Percentiles rank a stretch among this genome's conserved stretches.
Evolutionary conservation across 1,284 basidiomycete species (phyloP).

Genomic region (Sutorius eximius): DNA sequence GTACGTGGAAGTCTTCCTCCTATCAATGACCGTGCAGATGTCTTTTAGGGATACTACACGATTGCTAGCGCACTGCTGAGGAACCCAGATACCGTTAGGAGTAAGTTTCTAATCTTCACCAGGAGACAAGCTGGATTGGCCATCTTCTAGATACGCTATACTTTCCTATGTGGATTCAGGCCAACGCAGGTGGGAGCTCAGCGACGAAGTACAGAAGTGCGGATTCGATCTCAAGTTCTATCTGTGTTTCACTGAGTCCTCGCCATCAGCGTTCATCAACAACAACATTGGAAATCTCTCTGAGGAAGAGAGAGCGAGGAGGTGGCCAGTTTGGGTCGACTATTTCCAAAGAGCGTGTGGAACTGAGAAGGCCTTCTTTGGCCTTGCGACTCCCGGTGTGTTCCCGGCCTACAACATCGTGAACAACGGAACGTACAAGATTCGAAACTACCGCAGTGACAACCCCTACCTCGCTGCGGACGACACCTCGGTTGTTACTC

Average conservation of each 20-base stretch:
- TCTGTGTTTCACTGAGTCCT: not conserved
- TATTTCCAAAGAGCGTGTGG: conserved; percentile 5
- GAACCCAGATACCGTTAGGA: conserved; percentile 4
- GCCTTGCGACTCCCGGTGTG: not conserved
- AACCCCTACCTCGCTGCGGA: not conserved
- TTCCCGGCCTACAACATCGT: conserved; percentile 7
- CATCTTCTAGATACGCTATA: conserved; percentile 7
- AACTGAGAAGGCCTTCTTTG: conserved; percentile 8
- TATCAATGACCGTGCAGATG: not conserved
- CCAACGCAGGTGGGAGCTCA: not conserved
- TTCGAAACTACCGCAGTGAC: conserved; percentile 8
- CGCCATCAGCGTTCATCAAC: conserved; percentile 10
- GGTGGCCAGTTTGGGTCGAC: not conserved
- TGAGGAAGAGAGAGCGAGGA: not conserved
- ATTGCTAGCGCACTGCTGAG: conserved; percentile 6
- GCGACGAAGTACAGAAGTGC: conserved; percentile 1
- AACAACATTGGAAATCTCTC: not conserved
- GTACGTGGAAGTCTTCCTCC: not conserved
- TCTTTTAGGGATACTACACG: conserved; percentile 7
- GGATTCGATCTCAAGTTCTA: not conserved
- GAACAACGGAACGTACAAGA: conserved; percentile 7
- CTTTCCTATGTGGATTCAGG: conserved; percentile 4
- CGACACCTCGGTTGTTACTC: not conserved
- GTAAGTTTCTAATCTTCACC: not conserved
- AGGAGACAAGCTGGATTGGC: not conserved